Base-by-base conservation (phyloP, 2,329 filamentous ascomycete genomes). In the Aspergillus oerlinghausenensis region DNA sequence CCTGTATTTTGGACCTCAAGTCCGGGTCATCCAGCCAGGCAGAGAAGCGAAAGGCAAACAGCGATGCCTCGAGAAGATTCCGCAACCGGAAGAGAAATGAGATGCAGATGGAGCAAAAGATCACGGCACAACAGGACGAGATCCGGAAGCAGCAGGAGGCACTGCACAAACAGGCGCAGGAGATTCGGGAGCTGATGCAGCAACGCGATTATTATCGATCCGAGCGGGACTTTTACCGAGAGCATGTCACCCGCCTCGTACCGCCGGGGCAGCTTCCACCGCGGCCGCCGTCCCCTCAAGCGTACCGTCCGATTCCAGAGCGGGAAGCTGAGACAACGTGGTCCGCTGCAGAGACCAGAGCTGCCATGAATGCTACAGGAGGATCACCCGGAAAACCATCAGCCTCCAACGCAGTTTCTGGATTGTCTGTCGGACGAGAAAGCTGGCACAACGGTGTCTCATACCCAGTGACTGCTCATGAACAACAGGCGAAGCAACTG, bases 1-100 rank as follows among this genome's bases (percentile, higher is more conserved):
- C 71, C 4, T 70, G 73, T 19, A 65, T 71, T 7, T 52, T 76
- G 49, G 75, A 77, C 52, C 55, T 72, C 40, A 75, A 76, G 49
- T 75, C 75, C 2, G 75, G 74, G 5, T 77, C 75, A 1, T 67
- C 68, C 25, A 74, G 67, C 49, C 74, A 76, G 55, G 72, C 73
- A 1, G 73, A 75, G 57, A 76, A 76, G 58, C 69, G 75, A 8
- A 73, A 72, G 58, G 74, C 74, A 3, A 77, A 77, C 63, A 76
- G 75, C 51, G 69, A 73, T 52, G 75, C 75, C 1, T 77, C 74
- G 2, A 65, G 73, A 49, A 62, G 75, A 23, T 76, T 76, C 57
- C 72, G 75, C 38, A 72, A 76, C 45, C 69, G 74, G 28, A 77
- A 77, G 56, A 69, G 73, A 45, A 73, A 71, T 23, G 74, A 76